A percentile compares a stretch with the other conserved stretches of the same genome.
These are phyloP conservation scores for Pontederia paniculata DNA, from an alignment of 176 grass and related monocot genomes.

Conservation along the genomic window DNA sequence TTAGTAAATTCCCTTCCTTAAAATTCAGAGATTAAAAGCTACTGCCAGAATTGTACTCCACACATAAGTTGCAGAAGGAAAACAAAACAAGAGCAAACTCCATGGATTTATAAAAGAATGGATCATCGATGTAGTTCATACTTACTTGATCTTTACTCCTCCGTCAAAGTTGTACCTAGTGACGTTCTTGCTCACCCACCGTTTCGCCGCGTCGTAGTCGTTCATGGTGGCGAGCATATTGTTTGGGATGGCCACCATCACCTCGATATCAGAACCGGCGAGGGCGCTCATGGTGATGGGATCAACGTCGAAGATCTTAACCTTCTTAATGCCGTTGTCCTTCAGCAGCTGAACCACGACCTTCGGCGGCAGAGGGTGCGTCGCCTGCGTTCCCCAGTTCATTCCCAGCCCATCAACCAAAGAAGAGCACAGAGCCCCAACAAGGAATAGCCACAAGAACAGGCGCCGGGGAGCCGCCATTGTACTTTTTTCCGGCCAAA, in stretches of 20 bases:
- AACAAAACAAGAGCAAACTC: background rate
- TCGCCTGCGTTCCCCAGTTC: conserved; percentile 78
- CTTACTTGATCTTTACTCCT: conserved; percentile 63
- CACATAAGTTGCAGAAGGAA: too few species aligned
- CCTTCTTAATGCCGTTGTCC: conserved; percentile 54
- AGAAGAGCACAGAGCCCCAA: background rate
- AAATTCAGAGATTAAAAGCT: too few species aligned
- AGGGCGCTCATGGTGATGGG: conserved; percentile 32
- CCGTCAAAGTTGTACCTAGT: conserved; percentile 52
- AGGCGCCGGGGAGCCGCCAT: too few species aligned
- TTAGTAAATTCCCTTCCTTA: too few species aligned
- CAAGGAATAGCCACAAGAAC: background rate
- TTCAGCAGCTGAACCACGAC: conserved; percentile 42
- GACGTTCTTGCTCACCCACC: conserved; percentile 60
- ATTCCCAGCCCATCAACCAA: conserved; percentile 32
- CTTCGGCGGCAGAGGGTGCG: conserved; percentile 45
- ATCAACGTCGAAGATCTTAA: conserved; percentile 63
- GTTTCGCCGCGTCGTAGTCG: conserved; percentile 41
- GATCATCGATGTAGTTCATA: background rate
- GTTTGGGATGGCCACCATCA: conserved; percentile 61
- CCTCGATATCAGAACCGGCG: conserved; percentile 45
- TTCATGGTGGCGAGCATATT: conserved; percentile 44
- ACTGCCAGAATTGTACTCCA: too few species aligned
- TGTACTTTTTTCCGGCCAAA: too few species aligned
- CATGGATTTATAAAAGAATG: background rate